Evolutionary conservation across 495 filamentous ascomycete genomes (phyloP).

Genomic region (Penicillium samsonianum): DNA sequence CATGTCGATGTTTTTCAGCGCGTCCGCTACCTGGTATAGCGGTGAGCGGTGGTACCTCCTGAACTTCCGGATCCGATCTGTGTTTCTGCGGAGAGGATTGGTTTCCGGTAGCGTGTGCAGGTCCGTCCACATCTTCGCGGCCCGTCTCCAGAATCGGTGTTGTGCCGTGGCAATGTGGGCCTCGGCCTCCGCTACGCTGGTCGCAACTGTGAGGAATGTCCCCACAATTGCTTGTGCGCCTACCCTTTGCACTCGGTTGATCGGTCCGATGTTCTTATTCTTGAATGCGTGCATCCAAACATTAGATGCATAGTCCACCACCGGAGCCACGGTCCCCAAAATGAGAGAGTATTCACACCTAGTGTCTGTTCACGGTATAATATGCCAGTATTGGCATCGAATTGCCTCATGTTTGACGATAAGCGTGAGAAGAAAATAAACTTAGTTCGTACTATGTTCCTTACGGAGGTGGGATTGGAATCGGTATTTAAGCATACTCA

Average conservation of each 20-base stretch:
- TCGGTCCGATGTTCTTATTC: slow-evolving; percentile 20
- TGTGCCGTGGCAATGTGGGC: slow-evolving; percentile 21
- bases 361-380: too few relatives aligned
- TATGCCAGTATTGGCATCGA: too few relatives aligned
- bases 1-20: slow-evolving; percentile 14
- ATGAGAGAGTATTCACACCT: too few relatives aligned
- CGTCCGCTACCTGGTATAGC: slow-evolving; percentile 12
- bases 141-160: slow-evolving; percentile 24
- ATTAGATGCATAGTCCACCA: too few relatives aligned
- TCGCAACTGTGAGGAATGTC: slow-evolving; percentile 20
- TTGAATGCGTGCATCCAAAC: neutral
- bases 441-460: too few relatives aligned
- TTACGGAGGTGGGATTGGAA: too few relatives aligned
- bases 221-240: slow-evolving; percentile 37
- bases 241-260: slow-evolving; percentile 31
- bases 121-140: slow-evolving; percentile 28
- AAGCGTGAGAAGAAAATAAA: too few relatives aligned
- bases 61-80: slow-evolving; percentile 10
- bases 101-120: slow-evolving; percentile 27
- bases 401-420: too few relatives aligned
- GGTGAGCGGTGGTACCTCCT: slow-evolving; percentile 9
- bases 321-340: too few relatives aligned
- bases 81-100: slow-evolving; percentile 25
- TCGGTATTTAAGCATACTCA: too few relatives aligned
- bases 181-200: slow-evolving; percentile 12